Evolutionary conservation across 371 early-diverging fungal species (phyloP).

Genomic region (Mortierella sp.): DNA sequence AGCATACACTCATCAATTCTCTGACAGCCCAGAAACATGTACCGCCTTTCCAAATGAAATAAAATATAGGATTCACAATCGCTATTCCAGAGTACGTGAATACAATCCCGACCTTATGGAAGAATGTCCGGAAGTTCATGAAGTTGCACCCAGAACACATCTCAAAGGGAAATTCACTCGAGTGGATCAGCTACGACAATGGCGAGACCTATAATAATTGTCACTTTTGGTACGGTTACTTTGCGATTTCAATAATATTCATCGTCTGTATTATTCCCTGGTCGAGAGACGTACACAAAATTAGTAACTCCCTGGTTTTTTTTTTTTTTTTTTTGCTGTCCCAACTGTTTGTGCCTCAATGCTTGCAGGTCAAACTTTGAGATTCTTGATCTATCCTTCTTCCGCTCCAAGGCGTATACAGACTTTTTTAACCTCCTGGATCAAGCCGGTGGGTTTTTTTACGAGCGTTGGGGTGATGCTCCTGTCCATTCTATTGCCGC

Average conservation of each 20-base stretch:
- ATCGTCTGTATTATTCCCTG: neutral
- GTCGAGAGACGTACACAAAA: neutral
- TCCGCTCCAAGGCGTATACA: slow-evolving; percentile 79
- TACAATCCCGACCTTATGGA: slow-evolving; percentile 89
- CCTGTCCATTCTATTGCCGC: slow-evolving; percentile 95
- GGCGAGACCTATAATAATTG: slow-evolving; percentile 75
- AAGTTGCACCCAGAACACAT: slow-evolving; percentile 62
- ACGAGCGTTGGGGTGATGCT: slow-evolving; percentile 98
- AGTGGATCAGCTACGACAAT: slow-evolving; percentile 66
- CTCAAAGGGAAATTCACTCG: slow-evolving; percentile 59
- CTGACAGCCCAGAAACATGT: too few relatives aligned
- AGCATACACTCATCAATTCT: too few relatives aligned
- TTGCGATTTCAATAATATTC: too few relatives aligned
- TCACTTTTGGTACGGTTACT: slow-evolving; percentile 79
- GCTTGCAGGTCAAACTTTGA: slow-evolving; percentile 82
- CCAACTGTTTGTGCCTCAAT: neutral
- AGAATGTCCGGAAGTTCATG: slow-evolving; percentile 69
- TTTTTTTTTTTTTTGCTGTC: neutral
- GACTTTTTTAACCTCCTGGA: slow-evolving; percentile 88
- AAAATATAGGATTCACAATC: slow-evolving; percentile 72
- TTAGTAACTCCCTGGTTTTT: neutral
- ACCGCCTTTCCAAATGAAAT: neutral
- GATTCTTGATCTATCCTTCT: slow-evolving; percentile 86
- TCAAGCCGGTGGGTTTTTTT: slow-evolving; percentile 88
- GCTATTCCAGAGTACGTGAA: slow-evolving; percentile 83